A percentile compares a stretch with the other conserved stretches of the same genome.
These are phyloP conservation scores for Aspergillus caelatus DNA, from an alignment of 2,329 filamentous ascomycete species.

Conservation along the genomic window DNA sequence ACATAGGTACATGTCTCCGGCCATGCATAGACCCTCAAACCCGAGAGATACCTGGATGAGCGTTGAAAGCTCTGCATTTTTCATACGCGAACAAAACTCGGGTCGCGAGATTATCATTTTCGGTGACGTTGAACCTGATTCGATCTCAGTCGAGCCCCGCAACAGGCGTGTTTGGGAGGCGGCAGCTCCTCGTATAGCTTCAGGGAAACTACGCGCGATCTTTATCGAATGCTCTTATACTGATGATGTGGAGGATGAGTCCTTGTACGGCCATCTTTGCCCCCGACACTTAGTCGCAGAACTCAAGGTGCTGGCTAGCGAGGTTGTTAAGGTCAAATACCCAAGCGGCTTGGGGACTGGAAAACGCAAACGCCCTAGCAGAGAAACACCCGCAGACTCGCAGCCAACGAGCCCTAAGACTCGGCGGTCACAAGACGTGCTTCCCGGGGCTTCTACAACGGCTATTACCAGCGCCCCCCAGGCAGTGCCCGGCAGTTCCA, in stretches of 20 bases:
- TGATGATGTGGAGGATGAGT: slow-evolving; percentile 73
- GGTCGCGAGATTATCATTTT: slow-evolving; percentile 86
- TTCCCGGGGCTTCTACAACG: not conserved
- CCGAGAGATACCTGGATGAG: slow-evolving; percentile 12
- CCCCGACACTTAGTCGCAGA: slow-evolving; percentile 82
- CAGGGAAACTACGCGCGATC: slow-evolving; percentile 73
- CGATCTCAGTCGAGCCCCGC: slow-evolving; percentile 76
- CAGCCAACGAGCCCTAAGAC: slow-evolving; percentile 3
- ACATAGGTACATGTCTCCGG: not conserved
- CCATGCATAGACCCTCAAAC: not conserved
- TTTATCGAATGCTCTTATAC: slow-evolving; percentile 97
- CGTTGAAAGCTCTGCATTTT: slow-evolving; percentile 85
- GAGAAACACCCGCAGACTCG: not conserved
- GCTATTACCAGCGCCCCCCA: not conserved
- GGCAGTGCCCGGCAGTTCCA: not conserved
- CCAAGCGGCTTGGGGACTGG: slow-evolving; percentile 25
- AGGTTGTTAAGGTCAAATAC: slow-evolving; percentile 63
- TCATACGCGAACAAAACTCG: slow-evolving; percentile 75
- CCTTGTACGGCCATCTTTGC: slow-evolving; percentile 85
- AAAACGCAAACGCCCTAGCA: slow-evolving; percentile 45
- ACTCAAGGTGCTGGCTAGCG: slow-evolving; percentile 68
- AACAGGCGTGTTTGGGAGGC: slow-evolving; percentile 85
- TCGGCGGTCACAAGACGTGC: not conserved
- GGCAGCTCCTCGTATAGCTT: slow-evolving; percentile 80
- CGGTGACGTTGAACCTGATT: slow-evolving; percentile 93